A percentile compares a stretch with the other conserved stretches of the same genome.
Evolutionary conservation across 345 rosid species (phyloP).

Genomic region (Lepidium sativum): DNA sequence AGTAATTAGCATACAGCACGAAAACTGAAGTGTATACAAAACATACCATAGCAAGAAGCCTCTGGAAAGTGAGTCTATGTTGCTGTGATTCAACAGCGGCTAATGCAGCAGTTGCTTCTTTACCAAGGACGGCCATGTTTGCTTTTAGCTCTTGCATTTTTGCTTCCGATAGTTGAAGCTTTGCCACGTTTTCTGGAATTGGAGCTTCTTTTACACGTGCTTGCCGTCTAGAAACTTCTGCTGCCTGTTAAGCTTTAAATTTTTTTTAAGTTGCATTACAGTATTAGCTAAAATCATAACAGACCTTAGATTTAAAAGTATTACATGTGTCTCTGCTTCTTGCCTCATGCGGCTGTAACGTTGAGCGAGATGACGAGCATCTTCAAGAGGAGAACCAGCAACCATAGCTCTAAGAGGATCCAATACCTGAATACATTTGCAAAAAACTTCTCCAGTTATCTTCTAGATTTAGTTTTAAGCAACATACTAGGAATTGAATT

Average conservation of each 20-base stretch:
- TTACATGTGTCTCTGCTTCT: slow-evolving; percentile 92
- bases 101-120: slow-evolving; percentile 95
- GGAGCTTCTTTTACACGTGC: slow-evolving; percentile 74
- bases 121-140: slow-evolving; percentile 93
- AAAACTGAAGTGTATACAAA: background rate
- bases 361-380: slow-evolving; percentile 96
- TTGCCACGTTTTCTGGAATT: slow-evolving; percentile 84
- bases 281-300: background rate
- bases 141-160: slow-evolving; percentile 78
- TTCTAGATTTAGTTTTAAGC: background rate
- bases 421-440: slow-evolving; percentile 30
- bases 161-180: slow-evolving; percentile 77
- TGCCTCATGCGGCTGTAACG: slow-evolving; percentile 98
- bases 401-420: slow-evolving; percentile 94
- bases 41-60: slow-evolving; percentile 82
- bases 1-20: background rate
- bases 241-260: slow-evolving; percentile 50
- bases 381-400: slow-evolving; percentile 69
- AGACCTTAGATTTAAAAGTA: background rate
- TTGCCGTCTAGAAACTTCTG: slow-evolving; percentile 72
- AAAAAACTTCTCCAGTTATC: background rate
- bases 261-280: slow-evolving; percentile 28
- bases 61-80: slow-evolving; percentile 80
- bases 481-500: background rate
- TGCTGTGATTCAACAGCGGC: slow-evolving; percentile 97